A percentile compares a stretch with the other conserved stretches of the same genome.
Conservation (phyloP, 805 yeast species). For the Saccharomycopsis amapae region DNA sequence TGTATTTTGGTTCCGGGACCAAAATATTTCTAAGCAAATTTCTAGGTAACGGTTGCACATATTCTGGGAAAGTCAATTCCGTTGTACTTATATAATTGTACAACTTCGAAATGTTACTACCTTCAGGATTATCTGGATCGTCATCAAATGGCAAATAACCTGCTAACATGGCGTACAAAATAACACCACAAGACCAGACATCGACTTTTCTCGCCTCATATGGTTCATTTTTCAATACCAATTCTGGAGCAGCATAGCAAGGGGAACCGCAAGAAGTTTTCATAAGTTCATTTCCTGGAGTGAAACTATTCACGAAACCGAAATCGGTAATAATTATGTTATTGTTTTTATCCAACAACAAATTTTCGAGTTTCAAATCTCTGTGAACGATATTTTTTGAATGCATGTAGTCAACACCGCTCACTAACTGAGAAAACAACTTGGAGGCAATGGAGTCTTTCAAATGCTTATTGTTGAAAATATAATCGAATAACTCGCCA, state of each 20-base stretch:
- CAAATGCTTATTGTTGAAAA: conserved; percentile 74
- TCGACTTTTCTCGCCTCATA: conserved; percentile 92
- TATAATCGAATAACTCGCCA: conserved; percentile 92
- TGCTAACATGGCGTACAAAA: conserved; percentile 91
- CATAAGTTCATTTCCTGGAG: conserved; percentile 65
- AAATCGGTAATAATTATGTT: conserved; percentile 85
- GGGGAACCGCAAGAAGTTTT: conserved; percentile 96
- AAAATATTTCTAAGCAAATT: conserved; percentile 79
- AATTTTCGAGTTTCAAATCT: conserved; percentile 76
- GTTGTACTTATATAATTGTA: conserved; percentile 90
- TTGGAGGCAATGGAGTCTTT: conserved; percentile 84
- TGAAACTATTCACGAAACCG: conserved; percentile 86
- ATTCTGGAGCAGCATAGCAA: conserved; percentile 97
- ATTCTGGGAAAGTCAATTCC: conserved; percentile 92
- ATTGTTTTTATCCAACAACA: conserved; percentile 75
- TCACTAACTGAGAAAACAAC: conserved; percentile 84
- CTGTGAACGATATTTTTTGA: conserved; percentile 75
- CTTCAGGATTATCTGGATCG: conserved; percentile 94
- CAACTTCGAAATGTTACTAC: conserved; percentile 83
- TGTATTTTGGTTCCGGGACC: conserved; percentile 74
- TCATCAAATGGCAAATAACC: conserved; percentile 98
- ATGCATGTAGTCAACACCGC: conserved; percentile 90
- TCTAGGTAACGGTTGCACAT: conserved; percentile 82
- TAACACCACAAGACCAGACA: conserved; percentile 96
- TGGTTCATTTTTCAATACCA: conserved; percentile 71